Conservation (phyloP, 495 filamentous ascomycete species). For the Aspergillus sparsus region DNA sequence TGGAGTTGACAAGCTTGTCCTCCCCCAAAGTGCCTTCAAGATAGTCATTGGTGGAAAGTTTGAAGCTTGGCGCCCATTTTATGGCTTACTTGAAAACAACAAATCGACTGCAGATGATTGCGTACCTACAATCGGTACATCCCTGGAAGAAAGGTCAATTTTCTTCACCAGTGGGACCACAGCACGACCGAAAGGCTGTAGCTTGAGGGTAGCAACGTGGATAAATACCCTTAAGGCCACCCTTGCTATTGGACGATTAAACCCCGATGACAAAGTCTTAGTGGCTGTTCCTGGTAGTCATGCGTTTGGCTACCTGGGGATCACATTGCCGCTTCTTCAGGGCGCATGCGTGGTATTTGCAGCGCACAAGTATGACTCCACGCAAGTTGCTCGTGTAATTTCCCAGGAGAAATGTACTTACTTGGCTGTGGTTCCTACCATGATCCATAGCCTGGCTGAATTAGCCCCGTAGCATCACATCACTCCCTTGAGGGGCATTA, state of each 20-base stretch:
- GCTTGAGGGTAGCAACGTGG: neutral
- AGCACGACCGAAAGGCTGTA: neutral
- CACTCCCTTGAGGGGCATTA: neutral
- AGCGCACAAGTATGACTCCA: neutral
- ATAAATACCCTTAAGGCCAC: neutral
- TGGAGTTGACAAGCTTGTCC: too few species aligned
- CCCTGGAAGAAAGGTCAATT: neutral
- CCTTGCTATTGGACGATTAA: neutral
- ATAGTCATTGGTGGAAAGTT: too few species aligned
- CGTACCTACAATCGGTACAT: neutral
- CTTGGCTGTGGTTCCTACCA: neutral
- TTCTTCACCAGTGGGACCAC: neutral
- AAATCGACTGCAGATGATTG: neutral
- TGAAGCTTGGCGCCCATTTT: neutral
- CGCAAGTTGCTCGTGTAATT: neutral
- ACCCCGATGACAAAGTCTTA: neutral
- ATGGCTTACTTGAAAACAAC: neutral
- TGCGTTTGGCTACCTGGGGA: neutral
- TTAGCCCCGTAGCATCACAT: neutral
- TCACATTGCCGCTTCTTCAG: neutral
- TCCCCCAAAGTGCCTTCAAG: too few species aligned
- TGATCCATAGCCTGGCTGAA: neutral
- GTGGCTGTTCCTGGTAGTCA: neutral
- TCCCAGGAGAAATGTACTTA: neutral
- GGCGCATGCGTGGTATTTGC: neutral